Evolutionary conservation across 192 early-diverging fungal genomes (phyloP), one percentile per base, ranked within the genome.

Genomic region (Gigaspora rosea): DNA sequence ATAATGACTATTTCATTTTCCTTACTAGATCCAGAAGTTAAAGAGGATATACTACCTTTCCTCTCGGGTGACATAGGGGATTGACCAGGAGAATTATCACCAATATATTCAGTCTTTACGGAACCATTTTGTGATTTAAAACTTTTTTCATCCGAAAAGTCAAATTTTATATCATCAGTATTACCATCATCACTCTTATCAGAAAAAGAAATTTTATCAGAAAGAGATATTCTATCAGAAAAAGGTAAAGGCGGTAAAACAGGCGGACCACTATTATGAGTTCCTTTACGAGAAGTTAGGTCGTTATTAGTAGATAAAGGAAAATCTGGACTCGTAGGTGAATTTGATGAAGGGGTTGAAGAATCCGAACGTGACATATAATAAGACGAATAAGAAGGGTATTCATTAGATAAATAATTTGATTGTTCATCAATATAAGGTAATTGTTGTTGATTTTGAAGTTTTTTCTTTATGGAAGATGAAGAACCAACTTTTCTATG

Each of bases 181-280:
- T 6, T 6, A 41, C 4, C 41, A 41, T 54, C 51, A 13, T 73
- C 35, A 46, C 27, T 35, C 10, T 20, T 36, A 46, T 48, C 20
- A 13, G 57, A 59, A 27, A 75, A 0, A 13, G 52, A 33, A 47
- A 47, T 35, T n/a, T 20, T 36, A 46, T 48, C 20, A 13, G 57
- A 59, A 27, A 75, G 8, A 13, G 52, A 33, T 58, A 47, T 35
- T n/a, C 13, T 36, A 46, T 48, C 20, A 13, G 57, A 59, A 27
- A 75, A 75, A 33, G 61, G 50, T 54, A 75, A 64, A 35, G 73
- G 73, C 10, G 73, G 73, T 18, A 75, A 36, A 27, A 75, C 36
- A 4, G 73, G 73, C n/a, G 54, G 72, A n/a, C 68, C 64, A 66
- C 41, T 66, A 46, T 13, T 6, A 66, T 66, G 6, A 66, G 15